Percentiles rank a stretch among this genome's conserved stretches.
Conservation (phyloP, 345 rosid species). For the Kandelia obovata region DNA sequence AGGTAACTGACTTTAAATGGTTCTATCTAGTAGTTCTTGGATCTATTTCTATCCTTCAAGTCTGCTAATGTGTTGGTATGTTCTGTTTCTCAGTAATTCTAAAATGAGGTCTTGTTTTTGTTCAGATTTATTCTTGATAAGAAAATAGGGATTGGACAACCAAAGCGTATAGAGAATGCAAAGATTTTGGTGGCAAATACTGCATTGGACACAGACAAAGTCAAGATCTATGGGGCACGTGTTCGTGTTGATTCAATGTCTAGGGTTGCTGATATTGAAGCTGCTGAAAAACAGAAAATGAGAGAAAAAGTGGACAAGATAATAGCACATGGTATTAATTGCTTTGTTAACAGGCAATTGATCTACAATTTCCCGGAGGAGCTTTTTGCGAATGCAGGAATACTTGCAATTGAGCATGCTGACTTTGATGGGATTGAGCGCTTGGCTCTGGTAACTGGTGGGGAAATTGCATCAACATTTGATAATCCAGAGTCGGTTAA, state of each 20-base stretch:
- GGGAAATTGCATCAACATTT: constrained; percentile 95
- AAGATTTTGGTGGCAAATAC: constrained; percentile 97
- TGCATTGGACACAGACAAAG: constrained; percentile 99
- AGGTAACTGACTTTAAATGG: neutral
- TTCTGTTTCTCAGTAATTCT: neutral
- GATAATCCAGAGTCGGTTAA: constrained; percentile 98
- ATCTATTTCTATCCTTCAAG: neutral
- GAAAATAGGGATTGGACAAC: constrained; percentile 98
- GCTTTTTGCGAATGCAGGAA: constrained; percentile 94
- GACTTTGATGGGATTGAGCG: constrained; percentile 99
- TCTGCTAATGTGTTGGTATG: neutral
- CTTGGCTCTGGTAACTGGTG: constrained; percentile 89
- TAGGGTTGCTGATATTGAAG: constrained; percentile 94
- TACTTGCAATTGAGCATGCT: constrained; percentile 98
- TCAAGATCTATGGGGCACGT: constrained; percentile 96
- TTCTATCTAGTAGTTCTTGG: neutral
- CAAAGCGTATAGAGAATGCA: constrained; percentile 92
- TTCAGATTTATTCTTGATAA: constrained; percentile 95
- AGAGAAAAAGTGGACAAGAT: constrained; percentile 97
- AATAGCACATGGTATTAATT: constrained; percentile 83
- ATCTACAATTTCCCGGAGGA: constrained; percentile 98
- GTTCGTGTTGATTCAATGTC: constrained; percentile 99
- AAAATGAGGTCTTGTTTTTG: neutral
- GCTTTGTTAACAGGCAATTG: constrained; percentile 97
- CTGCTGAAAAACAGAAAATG: constrained; percentile 99